These are phyloP conservation scores for Globisporangium parvum DNA, from an alignment of 352 stramenopile species.

Conservation along the genomic window DNA sequence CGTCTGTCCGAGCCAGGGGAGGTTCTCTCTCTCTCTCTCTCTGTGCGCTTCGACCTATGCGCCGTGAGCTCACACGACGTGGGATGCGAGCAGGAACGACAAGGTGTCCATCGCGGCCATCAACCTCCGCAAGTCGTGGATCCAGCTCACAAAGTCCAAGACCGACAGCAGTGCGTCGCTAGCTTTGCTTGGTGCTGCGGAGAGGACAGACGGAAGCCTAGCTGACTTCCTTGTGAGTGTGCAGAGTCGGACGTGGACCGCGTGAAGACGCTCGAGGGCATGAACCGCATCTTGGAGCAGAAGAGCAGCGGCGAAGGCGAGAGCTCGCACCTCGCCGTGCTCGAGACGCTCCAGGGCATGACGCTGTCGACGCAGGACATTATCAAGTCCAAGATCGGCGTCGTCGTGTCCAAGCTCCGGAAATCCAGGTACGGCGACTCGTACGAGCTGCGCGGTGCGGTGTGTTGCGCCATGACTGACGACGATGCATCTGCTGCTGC, in stretches of 20 bases:
- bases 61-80: too few species aligned
- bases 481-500: constrained; percentile 23
- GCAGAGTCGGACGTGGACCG: constrained; percentile 19
- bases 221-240: too few species aligned
- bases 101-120: constrained; percentile 67
- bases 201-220: neutral
- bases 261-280: constrained; percentile 40
- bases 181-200: neutral
- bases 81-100: too few species aligned
- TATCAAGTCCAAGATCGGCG: constrained; percentile 74
- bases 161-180: constrained; percentile 15
- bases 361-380: constrained; percentile 65
- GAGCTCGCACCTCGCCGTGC: constrained; percentile 30
- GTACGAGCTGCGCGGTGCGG: neutral
- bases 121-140: constrained; percentile 66
- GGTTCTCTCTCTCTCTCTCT: too few species aligned
- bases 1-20: neutral
- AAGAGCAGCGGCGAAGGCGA: constrained; percentile 25
- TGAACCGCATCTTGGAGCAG: constrained; percentile 51
- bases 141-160: constrained; percentile 51
- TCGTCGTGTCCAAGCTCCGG: constrained; percentile 66
- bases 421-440: constrained; percentile 47
- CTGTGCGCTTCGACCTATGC: too few species aligned
- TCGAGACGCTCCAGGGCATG: constrained; percentile 63
- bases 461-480: constrained; percentile 1